Conservation (phyloP, 306 rosid species). For the Erythrophleum fordii region DNA sequence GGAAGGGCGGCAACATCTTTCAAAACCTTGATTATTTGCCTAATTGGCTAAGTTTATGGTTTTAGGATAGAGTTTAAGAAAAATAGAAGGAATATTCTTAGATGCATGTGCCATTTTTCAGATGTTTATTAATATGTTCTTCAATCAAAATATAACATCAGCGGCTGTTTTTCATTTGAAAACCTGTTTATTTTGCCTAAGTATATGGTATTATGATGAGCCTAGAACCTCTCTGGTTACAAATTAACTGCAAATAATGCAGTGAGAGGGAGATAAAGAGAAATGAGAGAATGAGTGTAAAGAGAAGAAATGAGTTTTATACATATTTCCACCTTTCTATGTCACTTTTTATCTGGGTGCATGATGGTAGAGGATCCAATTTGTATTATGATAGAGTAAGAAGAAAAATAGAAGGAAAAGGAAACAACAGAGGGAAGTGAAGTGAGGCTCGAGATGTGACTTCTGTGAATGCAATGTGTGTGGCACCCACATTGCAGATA, state of each 20-base stretch:
- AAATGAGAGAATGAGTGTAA: no score
- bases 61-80: not conserved
- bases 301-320: no score
- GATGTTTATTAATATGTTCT: not conserved
- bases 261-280: no score
- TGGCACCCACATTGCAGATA: constrained; percentile 47
- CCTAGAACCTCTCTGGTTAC: no score
- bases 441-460: not conserved
- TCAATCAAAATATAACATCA: not conserved
- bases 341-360: no score
- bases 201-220: constrained; percentile 23
- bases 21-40: not conserved
- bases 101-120: not conserved
- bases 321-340: no score
- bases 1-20: not conserved
- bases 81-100: not conserved
- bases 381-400: not conserved
- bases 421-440: not conserved
- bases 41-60: not conserved
- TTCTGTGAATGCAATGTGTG: constrained; percentile 32
- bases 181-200: constrained; percentile 20
- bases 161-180: not conserved
- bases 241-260: no score
- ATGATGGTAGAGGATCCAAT: no score
- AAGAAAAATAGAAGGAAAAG: constrained; percentile 4